Percentiles rank a stretch among this genome's conserved stretches.
These are phyloP conservation scores for Epithele typhae DNA, from an alignment of 768 basidiomycete genomes.

Conservation along the genomic window DNA sequence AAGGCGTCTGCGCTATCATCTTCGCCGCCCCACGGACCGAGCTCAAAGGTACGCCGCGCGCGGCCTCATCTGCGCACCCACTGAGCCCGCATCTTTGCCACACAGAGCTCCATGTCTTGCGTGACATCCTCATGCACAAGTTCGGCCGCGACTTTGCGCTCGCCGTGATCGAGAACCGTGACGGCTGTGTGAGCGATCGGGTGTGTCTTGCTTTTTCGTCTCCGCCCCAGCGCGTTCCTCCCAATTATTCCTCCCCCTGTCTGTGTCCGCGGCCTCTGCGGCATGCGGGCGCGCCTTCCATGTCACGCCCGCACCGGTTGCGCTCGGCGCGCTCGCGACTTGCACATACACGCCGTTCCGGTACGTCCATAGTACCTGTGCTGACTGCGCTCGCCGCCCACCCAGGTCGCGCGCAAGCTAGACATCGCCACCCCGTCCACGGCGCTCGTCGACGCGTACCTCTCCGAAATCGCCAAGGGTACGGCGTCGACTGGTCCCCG, in stretches of 20 bases:
- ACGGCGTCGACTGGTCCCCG: conserved; percentile 66
- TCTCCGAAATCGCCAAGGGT: conserved; percentile 89
- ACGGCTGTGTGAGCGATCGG: conserved; percentile 77
- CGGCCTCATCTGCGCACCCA: too few relatives aligned
- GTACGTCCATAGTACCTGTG: neutral
- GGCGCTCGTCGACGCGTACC: conserved; percentile 82
- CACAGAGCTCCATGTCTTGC: conserved; percentile 80
- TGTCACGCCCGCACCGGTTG: too few relatives aligned
- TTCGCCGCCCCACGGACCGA: conserved; percentile 91
- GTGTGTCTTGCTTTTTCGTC: conserved; percentile 39
- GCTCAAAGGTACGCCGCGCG: conserved; percentile 59
- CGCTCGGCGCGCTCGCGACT: too few relatives aligned
- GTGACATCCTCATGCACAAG: conserved; percentile 95
- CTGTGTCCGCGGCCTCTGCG: too few relatives aligned
- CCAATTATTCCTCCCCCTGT: too few relatives aligned
- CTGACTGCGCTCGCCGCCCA: neutral
- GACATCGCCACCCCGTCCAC: conserved; percentile 61
- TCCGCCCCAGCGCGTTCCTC: neutral
- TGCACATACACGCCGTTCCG: too few relatives aligned
- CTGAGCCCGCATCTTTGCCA: too few relatives aligned
- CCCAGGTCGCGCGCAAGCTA: conserved; percentile 74
- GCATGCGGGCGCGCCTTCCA: too few relatives aligned
- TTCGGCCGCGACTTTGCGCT: conserved; percentile 88
- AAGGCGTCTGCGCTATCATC: conserved; percentile 86
- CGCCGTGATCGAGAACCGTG: conserved; percentile 82